Evolutionary conservation across 2,329 filamentous ascomycete genomes (phyloP), one percentile per base, ranked within the genome.

Genomic region (Claviceps spartinae): DNA sequence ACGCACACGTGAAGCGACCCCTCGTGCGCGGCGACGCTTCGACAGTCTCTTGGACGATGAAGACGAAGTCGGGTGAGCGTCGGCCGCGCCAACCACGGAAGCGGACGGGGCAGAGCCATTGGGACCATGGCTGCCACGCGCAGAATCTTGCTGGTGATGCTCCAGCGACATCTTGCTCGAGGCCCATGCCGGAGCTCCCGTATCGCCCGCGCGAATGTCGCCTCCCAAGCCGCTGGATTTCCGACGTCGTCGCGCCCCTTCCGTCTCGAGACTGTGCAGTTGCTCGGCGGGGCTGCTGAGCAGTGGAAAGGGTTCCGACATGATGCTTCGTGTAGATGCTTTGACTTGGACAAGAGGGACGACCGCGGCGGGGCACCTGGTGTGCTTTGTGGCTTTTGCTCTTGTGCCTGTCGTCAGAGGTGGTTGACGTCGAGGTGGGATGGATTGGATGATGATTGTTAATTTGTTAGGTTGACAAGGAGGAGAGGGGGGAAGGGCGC

Each of bases 281-380:
- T 76, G 73, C 56, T 78, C 73, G 55, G 71, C 70, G 49, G 73
- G 69, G 48, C 71, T 70, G 63, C 71, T 76, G 58, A 81, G 70
- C 41, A 74, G 67, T 52, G 77, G 77, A 55, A 81, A 81, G 20
- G 77, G 77, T 63, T 81, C 77, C 42, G 72, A 65, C 72, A 76
- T 76, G 59, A 36, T 45, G 37, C 4, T 9, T 34, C 6, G 43
- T 37, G 9, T 50, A 22, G 7, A 18, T 22, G 30, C 36, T 50
- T 41, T 11, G 43, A n/a, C 22, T 24, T 26, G 49, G 30, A 37
- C 37, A 36, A 43, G 48, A 16, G 34, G 36, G 9, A 34, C 8
- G 30, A 11, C 30, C 30, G 30, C 30, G 30, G 9, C 30, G 9
- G 30, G 30, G 30, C 30, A 34, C 30, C 30, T 34, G 30, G 30